Percentiles rank a stretch among this genome's conserved stretches.
Conservation (phyloP, 2,329 filamentous ascomycete species). For the Simplicillium aogashimaense region DNA sequence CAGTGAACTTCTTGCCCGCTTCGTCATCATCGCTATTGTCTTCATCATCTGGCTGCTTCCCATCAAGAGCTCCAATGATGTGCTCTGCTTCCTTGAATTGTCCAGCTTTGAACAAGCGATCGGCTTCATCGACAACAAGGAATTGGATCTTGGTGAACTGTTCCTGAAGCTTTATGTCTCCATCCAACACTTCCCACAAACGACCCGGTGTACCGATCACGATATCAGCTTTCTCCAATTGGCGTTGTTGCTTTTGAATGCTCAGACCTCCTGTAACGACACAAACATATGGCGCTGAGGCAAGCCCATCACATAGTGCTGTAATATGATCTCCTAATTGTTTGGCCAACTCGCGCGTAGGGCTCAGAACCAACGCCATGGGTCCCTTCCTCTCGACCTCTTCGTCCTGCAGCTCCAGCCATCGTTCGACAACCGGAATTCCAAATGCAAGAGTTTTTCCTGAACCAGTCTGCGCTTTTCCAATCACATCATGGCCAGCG, state of each 20-base stretch:
- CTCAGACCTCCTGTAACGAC: conserved; percentile 88
- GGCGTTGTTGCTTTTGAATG: conserved; percentile 86
- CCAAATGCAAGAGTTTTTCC: conserved; percentile 94
- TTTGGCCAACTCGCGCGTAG: conserved; percentile 87
- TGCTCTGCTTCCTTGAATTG: conserved; percentile 93
- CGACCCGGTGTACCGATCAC: conserved; percentile 89
- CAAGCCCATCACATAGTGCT: conserved; percentile 54
- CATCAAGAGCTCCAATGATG: conserved; percentile 73
- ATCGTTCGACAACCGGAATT: conserved; percentile 83
- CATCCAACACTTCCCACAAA: conserved; percentile 86
- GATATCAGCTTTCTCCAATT: conserved; percentile 76
- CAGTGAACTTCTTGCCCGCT: conserved; percentile 30
- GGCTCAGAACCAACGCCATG: conserved; percentile 74
- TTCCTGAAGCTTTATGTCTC: conserved; percentile 56
- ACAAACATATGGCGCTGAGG: conserved; percentile 61
- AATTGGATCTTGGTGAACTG: conserved; percentile 68
- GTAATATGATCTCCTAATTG: conserved; percentile 79
- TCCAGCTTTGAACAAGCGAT: conserved; percentile 81
- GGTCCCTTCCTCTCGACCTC: conserved; percentile 35
- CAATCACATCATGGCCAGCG: conserved; percentile 80
- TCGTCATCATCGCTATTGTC: conserved; percentile 38
- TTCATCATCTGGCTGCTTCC: conserved; percentile 52
- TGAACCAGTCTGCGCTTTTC: conserved; percentile 92
- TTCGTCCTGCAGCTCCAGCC: conserved; percentile 44
- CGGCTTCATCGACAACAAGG: conserved; percentile 88